Evolutionary conservation across 2,329 filamentous ascomycete species (phyloP).

Genomic region (Apiospora rasikravindrae): DNA sequence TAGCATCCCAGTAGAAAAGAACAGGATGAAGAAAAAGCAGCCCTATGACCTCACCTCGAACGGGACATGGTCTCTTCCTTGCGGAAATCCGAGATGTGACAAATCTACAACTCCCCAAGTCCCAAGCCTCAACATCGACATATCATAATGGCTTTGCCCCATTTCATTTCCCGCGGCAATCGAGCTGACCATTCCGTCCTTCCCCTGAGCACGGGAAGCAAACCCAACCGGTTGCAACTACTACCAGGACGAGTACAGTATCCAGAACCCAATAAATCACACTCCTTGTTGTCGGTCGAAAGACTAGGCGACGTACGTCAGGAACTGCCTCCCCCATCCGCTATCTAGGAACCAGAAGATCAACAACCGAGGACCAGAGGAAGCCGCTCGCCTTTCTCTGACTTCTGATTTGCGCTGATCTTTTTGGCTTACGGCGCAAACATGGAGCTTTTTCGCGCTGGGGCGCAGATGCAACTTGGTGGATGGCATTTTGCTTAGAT

Average conservation of each 20-base stretch:
- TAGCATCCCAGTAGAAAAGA: neutral
- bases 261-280: neutral
- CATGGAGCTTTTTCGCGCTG: neutral
- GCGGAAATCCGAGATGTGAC: neutral
- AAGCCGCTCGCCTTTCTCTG: neutral
- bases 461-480: neutral
- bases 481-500: neutral
- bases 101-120: neutral
- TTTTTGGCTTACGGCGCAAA: neutral
- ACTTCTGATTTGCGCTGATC: neutral
- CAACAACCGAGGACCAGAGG: neutral
- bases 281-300: neutral
- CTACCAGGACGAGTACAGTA: neutral
- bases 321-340: neutral
- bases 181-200: neutral
- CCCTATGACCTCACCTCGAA: neutral
- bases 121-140: neutral
- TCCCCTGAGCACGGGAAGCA: neutral
- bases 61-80: neutral
- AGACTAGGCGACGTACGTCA: slow-evolving; percentile 4
- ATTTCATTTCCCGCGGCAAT: neutral
- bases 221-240: neutral
- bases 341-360: too few relatives aligned
- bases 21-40: neutral
- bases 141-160: neutral